Evolutionary conservation across 2,329 filamentous ascomycete species (phyloP), one percentile per base, ranked within the genome.

Genomic region (Diaporthe sp.): DNA sequence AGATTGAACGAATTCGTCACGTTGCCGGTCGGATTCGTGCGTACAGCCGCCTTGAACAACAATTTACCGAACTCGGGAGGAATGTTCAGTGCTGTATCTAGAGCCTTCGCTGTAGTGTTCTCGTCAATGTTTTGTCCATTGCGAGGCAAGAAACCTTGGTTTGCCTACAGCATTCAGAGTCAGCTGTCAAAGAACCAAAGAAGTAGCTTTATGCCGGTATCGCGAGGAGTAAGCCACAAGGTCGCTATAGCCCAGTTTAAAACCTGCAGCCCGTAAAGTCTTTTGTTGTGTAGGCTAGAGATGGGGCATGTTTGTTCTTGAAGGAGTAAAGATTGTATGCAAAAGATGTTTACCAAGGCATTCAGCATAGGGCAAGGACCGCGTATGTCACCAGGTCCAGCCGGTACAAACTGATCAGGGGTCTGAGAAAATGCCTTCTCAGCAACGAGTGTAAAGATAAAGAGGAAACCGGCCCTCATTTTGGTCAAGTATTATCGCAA

Each of bases 301-400:
- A n/a, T n/a, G n/a, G n/a, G n/a, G n/a, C n/a, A n/a, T n/a, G n/a
- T n/a, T n/a, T n/a, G n/a, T n/a, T n/a, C n/a, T n/a, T n/a, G n/a
- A n/a, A n/a, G n/a, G n/a, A n/a, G n/a, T n/a, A n/a, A n/a, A n/a
- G n/a, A n/a, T n/a, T n/a, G n/a, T n/a, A n/a, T n/a, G n/a, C n/a
- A n/a, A n/a, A n/a, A n/a, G n/a, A n/a, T n/a, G n/a, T n/a, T n/a
- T n/a, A n/a, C n/a, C 15, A 89, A 79, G 0, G 86, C 84, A 78
- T 89, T 89, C 63, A 89, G 79, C 83, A 88, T 87, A 0, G 87
- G 87, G 73, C 87, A 89, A 35, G 87, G 86, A 0, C 83, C 82
- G 15, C 83, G 81, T 25, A 82, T 81, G 25, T 72, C 70, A 12
- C 70, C 58, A 19, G 70, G 70, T 30, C 56, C 70, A 9, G 70